Base-by-base conservation (phyloP, 2,329 filamentous ascomycete genomes). In the Teratosphaeria gauchensis region DNA sequence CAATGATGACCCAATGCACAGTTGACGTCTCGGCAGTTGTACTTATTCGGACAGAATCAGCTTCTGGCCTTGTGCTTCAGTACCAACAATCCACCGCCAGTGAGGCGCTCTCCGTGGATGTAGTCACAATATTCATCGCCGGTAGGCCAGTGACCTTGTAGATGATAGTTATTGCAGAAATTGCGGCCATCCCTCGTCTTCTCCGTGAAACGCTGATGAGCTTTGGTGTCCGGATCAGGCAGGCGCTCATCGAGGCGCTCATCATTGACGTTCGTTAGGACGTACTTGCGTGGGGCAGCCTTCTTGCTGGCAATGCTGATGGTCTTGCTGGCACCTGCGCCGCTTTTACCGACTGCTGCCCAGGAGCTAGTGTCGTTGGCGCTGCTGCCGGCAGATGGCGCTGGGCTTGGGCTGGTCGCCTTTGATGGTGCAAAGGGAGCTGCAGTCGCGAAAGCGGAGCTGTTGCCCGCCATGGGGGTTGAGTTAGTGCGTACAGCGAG, bases 1-100 rank as follows among this genome's bases (percentile, higher is more conserved):
- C 70, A 74, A n/a, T 72, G 61, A 63, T 79, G 77, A 1, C 76
- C 76, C 48, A 73, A 62, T 46, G 73, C 74, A 63, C 77, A 78
- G 38, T 75, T 69, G 46, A 75, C 63, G 48, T 76, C 73, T 32
- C 73, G 66, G 58, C 76, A 78, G 16, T 65, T 64, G n/a, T 56
- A 56, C 19, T 67, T 63, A 16, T 72, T 65, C 31, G 71, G 69
- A 60, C 77, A 78, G 5, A 66, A 65, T 9, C 74, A 64, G 9
- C 67, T 72, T n/a, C 76, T 67, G 2, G 76, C 73, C 59, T 76
- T 76, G 58, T 76, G 73, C 52, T 70, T 72, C 35, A 79, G 63
- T 4, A 75, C 74, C 19, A 72, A 69, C 51, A 70, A 60, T 59
- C 77, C 76, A 4, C 66, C 71, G 2, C 66, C 61, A 0, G 64